Conservation (phyloP, 371 early-diverging fungal species). For the Mucor plumbeus region DNA sequence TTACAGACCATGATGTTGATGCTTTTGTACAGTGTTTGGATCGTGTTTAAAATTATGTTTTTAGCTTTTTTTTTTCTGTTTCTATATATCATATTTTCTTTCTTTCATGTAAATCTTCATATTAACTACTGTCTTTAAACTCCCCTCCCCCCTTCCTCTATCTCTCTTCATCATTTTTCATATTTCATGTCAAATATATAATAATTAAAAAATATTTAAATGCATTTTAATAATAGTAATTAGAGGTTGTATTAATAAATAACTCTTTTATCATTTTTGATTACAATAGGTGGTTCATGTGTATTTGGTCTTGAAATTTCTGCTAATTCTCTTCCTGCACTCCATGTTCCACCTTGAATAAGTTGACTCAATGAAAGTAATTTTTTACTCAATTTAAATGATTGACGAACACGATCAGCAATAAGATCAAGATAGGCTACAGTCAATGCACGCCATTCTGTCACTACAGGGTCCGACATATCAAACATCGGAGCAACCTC, state of each 20-base stretch:
- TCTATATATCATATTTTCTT: neutral
- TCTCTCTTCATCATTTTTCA: neutral
- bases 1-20: slow-evolving; percentile 22
- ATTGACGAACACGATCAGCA: slow-evolving; percentile 69
- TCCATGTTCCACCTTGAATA: slow-evolving; percentile 91
- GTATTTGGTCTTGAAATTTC: slow-evolving; percentile 80
- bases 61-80: slow-evolving; percentile 3
- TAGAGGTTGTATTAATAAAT: slow-evolving; percentile 21
- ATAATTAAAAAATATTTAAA: neutral
- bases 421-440: slow-evolving; percentile 83
- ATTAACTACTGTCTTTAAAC: neutral
- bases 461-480: slow-evolving; percentile 81
- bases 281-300: slow-evolving; percentile 88
- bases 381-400: slow-evolving; percentile 60
- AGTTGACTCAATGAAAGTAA: slow-evolving; percentile 82
- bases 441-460: slow-evolving; percentile 94
- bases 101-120: neutral
- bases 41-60: neutral
- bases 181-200: neutral
- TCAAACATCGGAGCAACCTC: slow-evolving; percentile 76
- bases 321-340: slow-evolving; percentile 89
- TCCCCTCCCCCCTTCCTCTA: neutral
- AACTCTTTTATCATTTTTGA: slow-evolving; percentile 45
- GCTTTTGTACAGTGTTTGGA: slow-evolving; percentile 24
- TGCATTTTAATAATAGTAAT: slow-evolving; percentile 6